Evolutionary conservation across 192 early-diverging fungal genomes (phyloP).

Genomic region (Piromyces finnis): DNA sequence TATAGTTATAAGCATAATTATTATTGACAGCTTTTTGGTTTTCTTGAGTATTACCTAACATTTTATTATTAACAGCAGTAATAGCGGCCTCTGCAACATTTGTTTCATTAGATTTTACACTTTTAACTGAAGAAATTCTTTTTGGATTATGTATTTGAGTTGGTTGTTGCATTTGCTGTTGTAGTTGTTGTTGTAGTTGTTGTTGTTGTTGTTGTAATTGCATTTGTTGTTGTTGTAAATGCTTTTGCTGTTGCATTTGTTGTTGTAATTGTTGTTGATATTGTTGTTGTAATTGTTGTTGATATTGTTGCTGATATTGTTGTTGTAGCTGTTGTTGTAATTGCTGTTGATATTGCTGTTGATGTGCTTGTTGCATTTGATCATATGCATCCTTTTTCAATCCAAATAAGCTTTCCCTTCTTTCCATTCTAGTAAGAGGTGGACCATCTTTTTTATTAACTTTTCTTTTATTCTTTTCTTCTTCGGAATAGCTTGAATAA

Average conservation of each 20-base stretch:
- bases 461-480: neutral
- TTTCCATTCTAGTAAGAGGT: neutral
- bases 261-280: neutral
- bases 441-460: neutral
- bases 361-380: no score
- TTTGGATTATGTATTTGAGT: neutral
- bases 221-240: no score
- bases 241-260: no score
- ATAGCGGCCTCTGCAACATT: neutral
- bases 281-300: neutral
- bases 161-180: neutral
- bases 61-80: neutral
- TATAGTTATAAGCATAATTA: neutral
- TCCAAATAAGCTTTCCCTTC: neutral
- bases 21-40: neutral
- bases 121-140: neutral
- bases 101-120: neutral
- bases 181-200: no score
- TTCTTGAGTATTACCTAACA: neutral
- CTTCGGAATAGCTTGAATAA: neutral
- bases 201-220: neutral
- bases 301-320: no score
- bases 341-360: neutral
- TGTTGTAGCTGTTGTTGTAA: no score
- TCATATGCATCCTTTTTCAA: neutral